Conservation (phyloP, 23 red algal species). For the Chondrus crispus region DNA sequence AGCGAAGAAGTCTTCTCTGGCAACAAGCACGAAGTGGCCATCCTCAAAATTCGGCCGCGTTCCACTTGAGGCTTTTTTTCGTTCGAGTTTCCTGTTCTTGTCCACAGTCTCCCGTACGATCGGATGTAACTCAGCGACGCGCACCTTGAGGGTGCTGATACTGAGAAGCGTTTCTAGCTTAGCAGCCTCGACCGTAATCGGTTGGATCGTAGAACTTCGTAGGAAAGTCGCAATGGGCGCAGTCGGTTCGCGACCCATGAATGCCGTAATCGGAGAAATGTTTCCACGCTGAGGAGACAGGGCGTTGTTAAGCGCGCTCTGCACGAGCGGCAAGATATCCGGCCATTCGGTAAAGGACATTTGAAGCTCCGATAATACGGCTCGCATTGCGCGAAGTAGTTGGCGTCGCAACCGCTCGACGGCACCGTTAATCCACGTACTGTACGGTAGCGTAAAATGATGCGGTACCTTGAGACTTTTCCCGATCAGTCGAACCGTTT, state of each 20-base stretch:
- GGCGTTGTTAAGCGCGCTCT: not conserved
- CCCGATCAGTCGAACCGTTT: not conserved
- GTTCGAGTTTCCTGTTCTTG: not conserved
- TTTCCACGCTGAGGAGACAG: not conserved
- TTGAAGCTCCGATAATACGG: not conserved
- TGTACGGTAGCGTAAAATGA: not conserved
- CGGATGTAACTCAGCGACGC: not conserved
- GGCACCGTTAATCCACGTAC: not conserved
- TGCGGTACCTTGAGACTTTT: not conserved
- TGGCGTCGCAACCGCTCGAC: not conserved
- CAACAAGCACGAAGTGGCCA: not conserved
- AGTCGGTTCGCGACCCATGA: not conserved
- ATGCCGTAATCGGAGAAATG: not conserved
- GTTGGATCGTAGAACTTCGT: not conserved
- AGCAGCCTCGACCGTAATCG: not conserved
- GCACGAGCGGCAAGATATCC: not conserved
- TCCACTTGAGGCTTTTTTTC: not conserved
- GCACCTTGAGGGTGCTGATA: not conserved
- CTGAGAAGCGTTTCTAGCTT: not conserved
- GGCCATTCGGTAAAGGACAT: not conserved
- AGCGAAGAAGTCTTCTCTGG: not conserved
- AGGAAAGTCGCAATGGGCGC: not conserved
- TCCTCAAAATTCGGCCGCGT: not conserved
- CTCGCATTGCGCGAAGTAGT: not conserved
- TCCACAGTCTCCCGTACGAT: not conserved